phyloP scores from a whole-genome alignment of 805 yeast genomes.

The Helenozyma rhizophorensis region DNA sequence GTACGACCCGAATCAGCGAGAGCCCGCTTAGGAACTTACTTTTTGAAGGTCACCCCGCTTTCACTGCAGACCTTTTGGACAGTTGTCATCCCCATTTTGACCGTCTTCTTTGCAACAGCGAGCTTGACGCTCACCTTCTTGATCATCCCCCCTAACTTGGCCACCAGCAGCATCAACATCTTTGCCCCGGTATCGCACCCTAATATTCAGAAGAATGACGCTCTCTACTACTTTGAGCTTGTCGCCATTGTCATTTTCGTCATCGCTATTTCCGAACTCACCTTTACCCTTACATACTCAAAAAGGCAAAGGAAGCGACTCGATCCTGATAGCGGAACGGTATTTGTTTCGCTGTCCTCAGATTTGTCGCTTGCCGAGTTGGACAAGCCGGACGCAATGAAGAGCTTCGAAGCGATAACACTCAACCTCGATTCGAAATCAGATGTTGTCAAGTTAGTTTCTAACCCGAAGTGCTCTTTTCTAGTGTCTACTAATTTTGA shows the following conservation, averaged over 20 bases:
- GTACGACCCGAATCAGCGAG: conserved; percentile 12
- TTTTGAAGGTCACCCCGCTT: conserved; percentile 9
- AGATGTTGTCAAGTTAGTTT: conserved; percentile 58
- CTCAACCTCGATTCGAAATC: conserved; percentile 47
- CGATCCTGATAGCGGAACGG: conserved; percentile 1
- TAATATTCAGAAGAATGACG: conserved; percentile 32
- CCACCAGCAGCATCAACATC: no score
- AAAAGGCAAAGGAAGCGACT: conserved; percentile 10
- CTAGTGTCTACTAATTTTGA: conserved; percentile 71
- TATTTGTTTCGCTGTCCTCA: neutral
- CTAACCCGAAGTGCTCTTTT: conserved; percentile 58
- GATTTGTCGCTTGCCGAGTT: conserved; percentile 5
- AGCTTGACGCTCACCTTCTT: neutral
- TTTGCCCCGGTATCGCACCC: no score
- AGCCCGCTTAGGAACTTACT: conserved; percentile 24
- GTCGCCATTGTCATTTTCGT: conserved; percentile 47
- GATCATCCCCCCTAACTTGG: conserved; percentile 8
- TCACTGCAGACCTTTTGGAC: conserved; percentile 10
- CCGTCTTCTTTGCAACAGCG: no score
- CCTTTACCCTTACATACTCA: conserved; percentile 26
- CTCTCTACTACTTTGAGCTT: conserved; percentile 54
- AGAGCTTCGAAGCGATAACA: conserved; percentile 28
- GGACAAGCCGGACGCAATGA: conserved; percentile 13
- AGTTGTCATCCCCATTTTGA: conserved; percentile 7
- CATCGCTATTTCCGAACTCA: conserved; percentile 43